A percentile compares a stretch with the other conserved stretches of the same genome.
Evolutionary conservation across 768 basidiomycete species (phyloP).

Genomic region (Cyathus striatus): DNA sequence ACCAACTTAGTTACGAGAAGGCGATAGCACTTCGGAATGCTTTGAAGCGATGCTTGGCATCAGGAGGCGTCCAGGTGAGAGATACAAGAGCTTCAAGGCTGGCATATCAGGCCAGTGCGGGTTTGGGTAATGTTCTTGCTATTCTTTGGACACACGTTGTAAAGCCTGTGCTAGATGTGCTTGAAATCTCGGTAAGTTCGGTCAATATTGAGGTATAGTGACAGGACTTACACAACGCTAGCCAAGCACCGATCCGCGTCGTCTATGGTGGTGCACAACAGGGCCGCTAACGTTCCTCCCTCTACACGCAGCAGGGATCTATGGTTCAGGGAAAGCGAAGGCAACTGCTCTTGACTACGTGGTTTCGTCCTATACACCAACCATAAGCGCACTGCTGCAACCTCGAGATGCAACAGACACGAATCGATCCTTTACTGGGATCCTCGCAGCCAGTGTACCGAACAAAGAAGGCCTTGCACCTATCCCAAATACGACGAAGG

Average conservation of each 20-base stretch:
- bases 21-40: background rate
- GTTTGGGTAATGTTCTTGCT: background rate
- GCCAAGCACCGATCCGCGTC: background rate
- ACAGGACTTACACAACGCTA: background rate
- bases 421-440: background rate
- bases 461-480: background rate
- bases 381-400: background rate
- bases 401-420: background rate
- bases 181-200: background rate
- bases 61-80: background rate
- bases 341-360: too few relatives aligned
- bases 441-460: background rate
- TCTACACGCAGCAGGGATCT: background rate
- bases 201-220: background rate
- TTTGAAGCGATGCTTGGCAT: too few relatives aligned
- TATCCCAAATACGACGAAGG: background rate
- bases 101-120: background rate
- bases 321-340: background rate
- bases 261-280: background rate
- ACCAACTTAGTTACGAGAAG: background rate
- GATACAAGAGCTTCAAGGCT: background rate
- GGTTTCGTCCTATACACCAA: background rate
- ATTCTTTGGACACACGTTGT: background rate
- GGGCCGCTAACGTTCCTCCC: background rate
- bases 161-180: background rate